phyloP scores from a whole-genome alignment of 768 basidiomycete genomes.

The Amanita rubescens region DNA sequence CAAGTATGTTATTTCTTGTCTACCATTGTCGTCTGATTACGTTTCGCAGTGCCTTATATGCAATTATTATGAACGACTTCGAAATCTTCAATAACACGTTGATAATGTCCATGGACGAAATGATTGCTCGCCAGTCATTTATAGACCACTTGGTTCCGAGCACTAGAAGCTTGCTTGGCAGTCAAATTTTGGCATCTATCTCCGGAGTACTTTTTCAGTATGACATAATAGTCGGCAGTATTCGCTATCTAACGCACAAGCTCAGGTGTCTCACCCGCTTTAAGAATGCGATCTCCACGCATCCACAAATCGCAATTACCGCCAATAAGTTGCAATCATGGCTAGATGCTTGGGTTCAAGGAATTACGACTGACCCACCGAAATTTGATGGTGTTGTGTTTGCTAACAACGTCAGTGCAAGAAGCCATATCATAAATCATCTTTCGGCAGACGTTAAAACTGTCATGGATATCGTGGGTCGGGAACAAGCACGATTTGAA shows the following conservation, averaged over 20 bases:
- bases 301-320: slow-evolving; percentile 35
- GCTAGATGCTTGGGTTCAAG: slow-evolving; percentile 40
- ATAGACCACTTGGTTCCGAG: slow-evolving; percentile 16
- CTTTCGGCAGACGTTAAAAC: slow-evolving; percentile 27
- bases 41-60: slow-evolving; percentile 34
- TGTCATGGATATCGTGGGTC: slow-evolving; percentile 39
- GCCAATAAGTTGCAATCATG: slow-evolving; percentile 37
- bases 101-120: slow-evolving; percentile 29
- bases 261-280: slow-evolving; percentile 49
- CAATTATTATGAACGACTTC: slow-evolving; percentile 37
- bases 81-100: slow-evolving; percentile 32
- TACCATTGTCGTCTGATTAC: slow-evolving; percentile 2
- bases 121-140: slow-evolving; percentile 30
- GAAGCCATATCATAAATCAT: slow-evolving; percentile 30
- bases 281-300: slow-evolving; percentile 42
- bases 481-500: slow-evolving; percentile 36
- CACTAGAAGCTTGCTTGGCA: slow-evolving; percentile 23
- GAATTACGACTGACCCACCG: slow-evolving; percentile 28
- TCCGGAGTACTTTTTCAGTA: slow-evolving; percentile 46
- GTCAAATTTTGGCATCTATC: slow-evolving; percentile 38
- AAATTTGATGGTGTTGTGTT: slow-evolving; percentile 43
- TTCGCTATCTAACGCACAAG: slow-evolving; percentile 11
- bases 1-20: slow-evolving; percentile 32
- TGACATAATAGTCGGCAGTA: slow-evolving; percentile 13
- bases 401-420: slow-evolving; percentile 17